phyloP scores from a whole-genome alignment of 164 flowering plant species.

The Amborella trichopoda region DNA sequence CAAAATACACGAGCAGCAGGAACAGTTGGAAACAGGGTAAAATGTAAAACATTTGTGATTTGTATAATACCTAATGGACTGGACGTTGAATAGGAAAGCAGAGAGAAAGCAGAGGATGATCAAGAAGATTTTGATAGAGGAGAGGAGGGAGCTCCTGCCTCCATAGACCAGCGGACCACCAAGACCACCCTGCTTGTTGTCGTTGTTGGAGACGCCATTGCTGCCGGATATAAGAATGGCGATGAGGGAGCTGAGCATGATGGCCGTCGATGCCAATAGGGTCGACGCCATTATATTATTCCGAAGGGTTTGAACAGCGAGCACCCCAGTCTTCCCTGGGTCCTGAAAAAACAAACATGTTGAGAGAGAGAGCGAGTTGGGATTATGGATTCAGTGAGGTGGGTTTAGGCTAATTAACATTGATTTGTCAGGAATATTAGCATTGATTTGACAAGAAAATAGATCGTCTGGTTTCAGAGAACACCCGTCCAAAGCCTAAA shows the following conservation, averaged over 20 bases:
- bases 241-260: slow-evolving; percentile 44
- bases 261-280: slow-evolving; percentile 12
- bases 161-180: slow-evolving; percentile 21
- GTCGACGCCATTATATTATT: slow-evolving; percentile 21
- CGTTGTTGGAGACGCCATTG: not conserved
- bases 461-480: too few species aligned
- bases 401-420: too few species aligned
- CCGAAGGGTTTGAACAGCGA: slow-evolving; percentile 14
- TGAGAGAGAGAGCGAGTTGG: not conserved
- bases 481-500: too few species aligned
- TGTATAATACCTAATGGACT: slow-evolving; percentile 79
- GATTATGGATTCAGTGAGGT: too few species aligned
- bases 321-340: slow-evolving; percentile 11
- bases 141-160: slow-evolving; percentile 32
- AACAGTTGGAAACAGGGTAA: too few species aligned
- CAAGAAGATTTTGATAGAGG: slow-evolving; percentile 58
- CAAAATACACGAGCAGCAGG: too few species aligned
- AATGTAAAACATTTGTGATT: too few species aligned
- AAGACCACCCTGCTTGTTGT: not conserved
- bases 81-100: slow-evolving; percentile 65
- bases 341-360: slow-evolving; percentile 6
- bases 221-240: slow-evolving; percentile 56
- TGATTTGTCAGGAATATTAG: too few species aligned
- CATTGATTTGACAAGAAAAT: too few species aligned
- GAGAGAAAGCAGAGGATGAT: slow-evolving; percentile 58